Evolutionary conservation across 805 yeast genomes (phyloP), one percentile per base, ranked within the genome.

Genomic region (Zygosaccharomyces gambellarensis): DNA sequence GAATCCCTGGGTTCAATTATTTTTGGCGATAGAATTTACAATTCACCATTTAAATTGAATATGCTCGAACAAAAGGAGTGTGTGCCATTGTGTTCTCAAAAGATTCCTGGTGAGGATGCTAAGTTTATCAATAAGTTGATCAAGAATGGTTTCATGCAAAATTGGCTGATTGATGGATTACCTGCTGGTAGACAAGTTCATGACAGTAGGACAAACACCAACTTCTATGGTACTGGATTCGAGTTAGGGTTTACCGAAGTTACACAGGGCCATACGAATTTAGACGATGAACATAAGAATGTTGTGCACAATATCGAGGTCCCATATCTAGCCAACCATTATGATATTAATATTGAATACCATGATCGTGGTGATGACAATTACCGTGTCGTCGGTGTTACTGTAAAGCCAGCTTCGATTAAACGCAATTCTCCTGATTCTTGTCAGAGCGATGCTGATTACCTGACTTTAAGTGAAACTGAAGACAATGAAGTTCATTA

Each of bases 21-120:
- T 50, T 90, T 94, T 66, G 99, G 99, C 55, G 99, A 94, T 70
- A 78, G 99, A 65, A 90, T 94, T 55, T 90, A 87, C 74, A 83
- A 87, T 62, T 90, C 98, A 8, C 97, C 98, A 5, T 89, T 87
- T 62, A 80, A 83, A 45, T 71, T 94, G 53, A 75, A 79, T 32
- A 87, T 94, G 95, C 75, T 86, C 55, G 77, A 86, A 64, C 79
- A 87, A 54, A 77, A 77, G 61, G 66, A 75, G 4, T 94, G 99
- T 73, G 74, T 74, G 47, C 57, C 65, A n/a, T 71, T 90, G 47
- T 94, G 99, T 71, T 59, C 75, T 1, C 59, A 76, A 2, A 57
- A 52, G 1, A 89, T 87, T 65, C 76, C 84, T 34, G 76, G 78
- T 28, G 67, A 79, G 1, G 96, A 89, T 63, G 77, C 87, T 3